Percentiles rank a stretch among this genome's conserved stretches.
Conservation (phyloP, 106 monocot species). For the Dendrobium nobile region DNA sequence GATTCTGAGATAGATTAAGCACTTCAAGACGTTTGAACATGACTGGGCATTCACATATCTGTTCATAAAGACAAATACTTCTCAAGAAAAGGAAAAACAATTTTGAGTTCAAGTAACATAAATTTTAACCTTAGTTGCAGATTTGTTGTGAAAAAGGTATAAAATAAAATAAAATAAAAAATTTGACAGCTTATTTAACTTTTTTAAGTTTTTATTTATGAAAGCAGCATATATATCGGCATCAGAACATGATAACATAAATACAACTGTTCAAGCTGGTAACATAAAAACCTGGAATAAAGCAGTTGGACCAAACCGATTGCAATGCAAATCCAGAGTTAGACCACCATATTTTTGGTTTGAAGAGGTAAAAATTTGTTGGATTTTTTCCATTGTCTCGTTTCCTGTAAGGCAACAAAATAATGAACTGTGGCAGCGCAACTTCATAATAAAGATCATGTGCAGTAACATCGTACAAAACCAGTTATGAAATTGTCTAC, state of each 20-base stretch:
- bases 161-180: not conserved
- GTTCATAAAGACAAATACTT: conserved; percentile 1
- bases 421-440: not conserved
- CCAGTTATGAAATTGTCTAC: not conserved
- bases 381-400: conserved; percentile 82
- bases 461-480: not conserved
- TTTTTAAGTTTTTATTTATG: not conserved
- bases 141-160: not conserved
- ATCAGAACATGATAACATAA: not conserved
- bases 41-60: conserved; percentile 95
- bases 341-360: conserved; percentile 90
- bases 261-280: not conserved
- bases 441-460: not conserved
- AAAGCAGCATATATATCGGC: not conserved
- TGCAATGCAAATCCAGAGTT: conserved; percentile 88
- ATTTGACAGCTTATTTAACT: not conserved
- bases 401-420: conserved; percentile 43
- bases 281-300: conserved; percentile 75
- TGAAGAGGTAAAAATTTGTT: conserved; percentile 67
- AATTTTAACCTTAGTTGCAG: not conserved
- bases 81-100: not conserved
- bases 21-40: conserved; percentile 78
- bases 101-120: not conserved
- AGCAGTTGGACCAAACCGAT: conserved; percentile 87
- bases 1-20: conserved; percentile 84